Evolutionary conservation across 1,139 yeast genomes (phyloP).

Genomic region (Kurtzmaniella natalensis): DNA sequence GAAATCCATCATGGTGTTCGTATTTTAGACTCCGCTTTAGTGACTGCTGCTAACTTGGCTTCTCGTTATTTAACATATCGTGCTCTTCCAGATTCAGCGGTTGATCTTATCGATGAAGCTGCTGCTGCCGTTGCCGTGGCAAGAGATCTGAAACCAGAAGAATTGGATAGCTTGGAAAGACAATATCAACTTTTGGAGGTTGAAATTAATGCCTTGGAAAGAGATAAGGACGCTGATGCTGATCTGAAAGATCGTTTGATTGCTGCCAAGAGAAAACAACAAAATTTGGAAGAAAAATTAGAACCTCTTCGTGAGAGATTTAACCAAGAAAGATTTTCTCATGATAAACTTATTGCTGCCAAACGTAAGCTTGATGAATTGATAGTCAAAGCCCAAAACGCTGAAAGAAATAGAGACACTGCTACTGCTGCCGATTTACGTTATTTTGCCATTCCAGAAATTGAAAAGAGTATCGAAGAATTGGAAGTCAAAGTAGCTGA

Average conservation of each 20-base stretch:
- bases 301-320: conserved; percentile 84
- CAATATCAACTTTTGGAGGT: conserved; percentile 87
- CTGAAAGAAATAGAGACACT: conserved; percentile 94
- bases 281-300: conserved; percentile 78
- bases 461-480: conserved; percentile 67
- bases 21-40: conserved; percentile 91
- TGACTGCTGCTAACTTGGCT: conserved; percentile 92
- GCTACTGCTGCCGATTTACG: conserved; percentile 94
- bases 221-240: conserved; percentile 88
- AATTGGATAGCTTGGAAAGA: conserved; percentile 88
- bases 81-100: conserved; percentile 96
- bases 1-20: conserved; percentile 98
- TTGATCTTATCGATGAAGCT: conserved; percentile 92
- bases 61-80: conserved; percentile 92
- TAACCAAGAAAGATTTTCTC: conserved; percentile 85
- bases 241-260: conserved; percentile 83
- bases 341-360: conserved; percentile 82
- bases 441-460: conserved; percentile 95
- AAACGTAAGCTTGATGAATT: conserved; percentile 90
- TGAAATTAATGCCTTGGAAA: conserved; percentile 93
- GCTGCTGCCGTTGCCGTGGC: conserved; percentile 98
- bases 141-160: conserved; percentile 97
- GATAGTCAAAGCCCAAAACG: conserved; percentile 89
- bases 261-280: conserved; percentile 73
- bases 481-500: conserved; percentile 75